Conservation (phyloP, 176 grass and related monocot species). For the Pontederia crassipes region DNA sequence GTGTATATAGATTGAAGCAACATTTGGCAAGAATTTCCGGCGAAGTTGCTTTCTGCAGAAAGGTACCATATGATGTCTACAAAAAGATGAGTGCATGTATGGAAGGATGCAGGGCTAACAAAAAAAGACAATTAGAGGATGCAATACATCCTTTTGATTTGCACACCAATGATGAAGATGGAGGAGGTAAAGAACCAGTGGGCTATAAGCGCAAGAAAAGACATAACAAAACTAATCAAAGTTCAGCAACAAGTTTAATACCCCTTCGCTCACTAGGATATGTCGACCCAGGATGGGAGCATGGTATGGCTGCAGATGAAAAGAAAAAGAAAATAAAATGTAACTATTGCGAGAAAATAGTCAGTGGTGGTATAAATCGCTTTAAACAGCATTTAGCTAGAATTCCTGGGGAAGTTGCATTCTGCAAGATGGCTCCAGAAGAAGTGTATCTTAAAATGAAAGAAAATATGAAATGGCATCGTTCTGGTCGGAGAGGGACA, state of each 20-base stretch:
- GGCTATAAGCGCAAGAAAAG: constrained; percentile 14
- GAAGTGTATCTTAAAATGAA: constrained; percentile 30
- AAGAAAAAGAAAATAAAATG: constrained; percentile 32
- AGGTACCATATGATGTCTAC: constrained; percentile 22
- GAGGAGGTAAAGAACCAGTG: constrained; percentile 7
- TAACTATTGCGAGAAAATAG: constrained; percentile 30
- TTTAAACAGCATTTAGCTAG: constrained; percentile 35
- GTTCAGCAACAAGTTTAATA: constrained; percentile 9
- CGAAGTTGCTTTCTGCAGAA: constrained; percentile 28
- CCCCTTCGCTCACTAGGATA: constrained; percentile 20
- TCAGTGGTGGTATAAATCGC: constrained; percentile 27
- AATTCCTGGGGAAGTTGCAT: constrained; percentile 31
- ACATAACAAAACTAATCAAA: constrained; percentile 8
- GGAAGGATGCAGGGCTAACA: constrained; percentile 4
- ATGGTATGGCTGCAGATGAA: constrained; percentile 26
- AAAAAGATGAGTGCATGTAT: constrained; percentile 14
- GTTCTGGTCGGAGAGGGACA: constrained; percentile 17
- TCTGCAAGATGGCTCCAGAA: constrained; percentile 25
- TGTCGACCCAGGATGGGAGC: constrained; percentile 28
- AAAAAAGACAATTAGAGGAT: constrained; percentile 15
- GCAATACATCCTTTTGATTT: constrained; percentile 3
- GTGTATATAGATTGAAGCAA: constrained; percentile 30
- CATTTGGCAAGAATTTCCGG: constrained; percentile 33
- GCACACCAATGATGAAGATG: neutral
- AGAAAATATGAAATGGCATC: constrained; percentile 36